Evolutionary conservation across 2,329 filamentous ascomycete species (phyloP).

Genomic region (Exophiala phaeomuriformis): DNA sequence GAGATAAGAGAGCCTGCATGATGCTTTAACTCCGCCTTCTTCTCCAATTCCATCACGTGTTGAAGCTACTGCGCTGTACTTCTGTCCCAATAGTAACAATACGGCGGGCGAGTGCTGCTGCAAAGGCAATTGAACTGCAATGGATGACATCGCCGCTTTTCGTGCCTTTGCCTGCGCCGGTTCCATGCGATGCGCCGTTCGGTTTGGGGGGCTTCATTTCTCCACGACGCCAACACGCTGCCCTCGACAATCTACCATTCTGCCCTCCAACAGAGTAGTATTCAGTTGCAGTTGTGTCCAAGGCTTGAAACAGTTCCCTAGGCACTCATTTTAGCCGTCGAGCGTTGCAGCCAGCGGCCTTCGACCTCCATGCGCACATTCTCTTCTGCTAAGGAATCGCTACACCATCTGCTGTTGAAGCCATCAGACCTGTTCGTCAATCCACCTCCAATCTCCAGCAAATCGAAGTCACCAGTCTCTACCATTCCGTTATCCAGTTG

Average conservation of each 20-base stretch:
- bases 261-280: not conserved
- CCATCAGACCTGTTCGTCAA: not conserved
- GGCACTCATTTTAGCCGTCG: not conserved
- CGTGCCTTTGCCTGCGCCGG: conserved; percentile 2
- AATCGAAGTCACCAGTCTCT: no score
- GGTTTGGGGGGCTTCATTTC: conserved; percentile 11
- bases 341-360: not conserved
- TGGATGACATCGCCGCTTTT: not conserved
- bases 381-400: not conserved
- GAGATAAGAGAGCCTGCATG: conserved; percentile 14
- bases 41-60: not conserved
- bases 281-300: no score
- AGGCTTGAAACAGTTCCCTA: not conserved
- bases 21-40: conserved; percentile 3
- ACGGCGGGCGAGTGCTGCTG: no score
- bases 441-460: not conserved
- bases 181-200: conserved; percentile 2
- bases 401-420: not conserved
- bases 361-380: not conserved
- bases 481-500: no score
- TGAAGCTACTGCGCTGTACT: not conserved
- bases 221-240: conserved; percentile 18
- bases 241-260: not conserved
- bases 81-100: no score
- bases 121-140: no score